Conservation (phyloP, 352 stramenopile genomes). For the Globisporangium abappressorium region DNA sequence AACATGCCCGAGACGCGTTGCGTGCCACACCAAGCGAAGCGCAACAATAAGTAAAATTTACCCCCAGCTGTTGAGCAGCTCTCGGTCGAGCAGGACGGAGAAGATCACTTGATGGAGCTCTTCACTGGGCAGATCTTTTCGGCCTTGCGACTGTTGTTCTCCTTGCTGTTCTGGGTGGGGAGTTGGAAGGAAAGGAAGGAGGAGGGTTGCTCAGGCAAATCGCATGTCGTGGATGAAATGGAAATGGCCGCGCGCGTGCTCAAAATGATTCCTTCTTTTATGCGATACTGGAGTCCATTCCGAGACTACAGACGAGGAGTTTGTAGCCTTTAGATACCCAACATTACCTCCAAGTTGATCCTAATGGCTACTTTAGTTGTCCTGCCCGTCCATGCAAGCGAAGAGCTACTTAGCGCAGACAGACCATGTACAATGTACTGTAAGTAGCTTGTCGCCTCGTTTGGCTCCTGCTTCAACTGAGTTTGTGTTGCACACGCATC, state of each 20-base stretch:
- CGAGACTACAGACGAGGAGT: not conserved
- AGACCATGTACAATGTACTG: not conserved
- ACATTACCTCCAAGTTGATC: not conserved
- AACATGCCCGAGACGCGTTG: too few species aligned
- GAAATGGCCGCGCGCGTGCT: not conserved
- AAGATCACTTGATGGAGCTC: not conserved
- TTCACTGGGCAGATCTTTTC: not conserved
- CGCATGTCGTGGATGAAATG: not conserved
- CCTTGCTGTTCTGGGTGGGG: too few species aligned
- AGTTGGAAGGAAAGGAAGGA: too few species aligned
- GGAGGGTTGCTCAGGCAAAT: not conserved
- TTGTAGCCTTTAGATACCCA: not conserved
- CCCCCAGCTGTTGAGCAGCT: not conserved
- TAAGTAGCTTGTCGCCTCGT: not conserved
- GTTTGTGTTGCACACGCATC: not conserved
- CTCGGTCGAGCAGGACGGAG: not conserved
- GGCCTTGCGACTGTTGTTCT: not conserved
- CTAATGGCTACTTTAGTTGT: not conserved
- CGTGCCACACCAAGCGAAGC: not conserved
- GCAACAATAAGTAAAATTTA: not conserved
- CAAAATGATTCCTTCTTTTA: not conserved
- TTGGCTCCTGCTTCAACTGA: not conserved
- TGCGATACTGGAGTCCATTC: not conserved
- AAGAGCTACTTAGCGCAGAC: not conserved
- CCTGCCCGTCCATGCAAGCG: not conserved